Base-by-base conservation (phyloP, 176 grass and related monocot species). In the Triticum dicoccoides region DNA sequence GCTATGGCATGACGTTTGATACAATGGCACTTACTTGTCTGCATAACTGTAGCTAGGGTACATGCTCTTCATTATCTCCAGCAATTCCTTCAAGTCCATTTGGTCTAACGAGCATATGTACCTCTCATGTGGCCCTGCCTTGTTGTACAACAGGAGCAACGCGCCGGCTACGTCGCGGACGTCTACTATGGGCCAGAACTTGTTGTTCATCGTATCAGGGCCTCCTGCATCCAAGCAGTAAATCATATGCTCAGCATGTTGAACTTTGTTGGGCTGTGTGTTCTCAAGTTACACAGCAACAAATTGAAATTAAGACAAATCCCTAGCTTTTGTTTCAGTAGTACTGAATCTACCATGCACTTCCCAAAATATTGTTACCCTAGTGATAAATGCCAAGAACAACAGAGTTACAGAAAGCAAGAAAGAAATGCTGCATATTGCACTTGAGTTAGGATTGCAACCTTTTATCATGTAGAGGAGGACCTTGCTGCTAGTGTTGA, bases 401-500 rank as follows among this genome's bases (percentile, higher is more conserved):
- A 59, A 21, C 56, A 59, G 15, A 18, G 15, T 54, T 54, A 2
- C 15, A 54, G 25, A 24, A 49, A 74, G 11, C 38, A 42, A 39
- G 34, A 65, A 80, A 38, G 39, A 35, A 49, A 69, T 82, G 11
- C 1, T 6, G 7, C 12, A 47, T 47, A 58, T 58, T 58, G 82
- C 29, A 32, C 14, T 65, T 6, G 61, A 47, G 7, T 42, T 38
- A 73, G 6, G 69, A 52, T 5, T 25, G 1, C 65, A 80, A 73
- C 87, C 65, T 75, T 58, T 85, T 17, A 84, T 54, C 9, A 89
- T 33, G 61, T 62, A 86, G 30, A 84, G 8, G 8, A 87, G n/a
- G 8, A 81, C 61, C 27, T 73, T 64, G 59, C 39, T 86, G 72
- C 25, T 85, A 10, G 78, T 77, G n/a, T 92, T 92, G 42, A 88